These are phyloP conservation scores for Lentithecium fluviatile DNA, from an alignment of 495 filamentous ascomycete species.

Conservation along the genomic window DNA sequence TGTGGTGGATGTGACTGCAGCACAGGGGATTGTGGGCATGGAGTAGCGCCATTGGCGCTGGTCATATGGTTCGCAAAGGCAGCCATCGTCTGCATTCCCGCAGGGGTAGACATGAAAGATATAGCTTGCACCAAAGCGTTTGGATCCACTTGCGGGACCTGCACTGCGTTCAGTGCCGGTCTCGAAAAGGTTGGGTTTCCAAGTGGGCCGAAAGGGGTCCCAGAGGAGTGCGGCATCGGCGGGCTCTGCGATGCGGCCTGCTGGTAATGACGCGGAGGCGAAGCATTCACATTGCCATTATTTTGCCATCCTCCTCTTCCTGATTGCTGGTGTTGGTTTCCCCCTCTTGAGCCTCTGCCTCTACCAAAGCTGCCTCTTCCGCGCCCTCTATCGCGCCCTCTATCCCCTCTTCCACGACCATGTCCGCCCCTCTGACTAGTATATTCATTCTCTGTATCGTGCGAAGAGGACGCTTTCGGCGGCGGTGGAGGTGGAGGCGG, in stretches of 20 bases:
- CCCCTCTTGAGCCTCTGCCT: background rate
- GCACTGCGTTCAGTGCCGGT: background rate
- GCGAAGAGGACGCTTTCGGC: conserved; percentile 33
- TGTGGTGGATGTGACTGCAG: background rate
- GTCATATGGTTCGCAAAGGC: conserved; percentile 10
- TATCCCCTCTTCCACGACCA: conserved; percentile 12
- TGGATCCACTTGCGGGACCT: conserved; percentile 7
- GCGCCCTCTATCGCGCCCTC: conserved; percentile 28
- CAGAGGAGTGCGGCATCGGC: background rate
- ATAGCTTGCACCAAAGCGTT: conserved; percentile 21
- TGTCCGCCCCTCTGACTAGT: conserved; percentile 28
- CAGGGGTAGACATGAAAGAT: conserved; percentile 20
- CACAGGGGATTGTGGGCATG: background rate
- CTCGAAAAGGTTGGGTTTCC: conserved; percentile 21
- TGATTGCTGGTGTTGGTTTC: background rate
- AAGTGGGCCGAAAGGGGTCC: conserved; percentile 1
- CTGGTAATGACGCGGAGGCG: background rate
- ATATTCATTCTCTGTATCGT: conserved; percentile 18
- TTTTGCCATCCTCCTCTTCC: background rate
- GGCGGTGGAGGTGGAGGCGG: conserved; percentile 47
- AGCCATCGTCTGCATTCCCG: conserved; percentile 15
- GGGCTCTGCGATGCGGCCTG: background rate
- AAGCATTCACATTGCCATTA: background rate
- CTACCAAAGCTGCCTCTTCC: conserved; percentile 20
- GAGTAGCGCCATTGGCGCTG: background rate